Evolutionary conservation across 352 stramenopile genomes (phyloP), one percentile per base, ranked within the genome.

Genomic region (Phytophthora meadii): DNA sequence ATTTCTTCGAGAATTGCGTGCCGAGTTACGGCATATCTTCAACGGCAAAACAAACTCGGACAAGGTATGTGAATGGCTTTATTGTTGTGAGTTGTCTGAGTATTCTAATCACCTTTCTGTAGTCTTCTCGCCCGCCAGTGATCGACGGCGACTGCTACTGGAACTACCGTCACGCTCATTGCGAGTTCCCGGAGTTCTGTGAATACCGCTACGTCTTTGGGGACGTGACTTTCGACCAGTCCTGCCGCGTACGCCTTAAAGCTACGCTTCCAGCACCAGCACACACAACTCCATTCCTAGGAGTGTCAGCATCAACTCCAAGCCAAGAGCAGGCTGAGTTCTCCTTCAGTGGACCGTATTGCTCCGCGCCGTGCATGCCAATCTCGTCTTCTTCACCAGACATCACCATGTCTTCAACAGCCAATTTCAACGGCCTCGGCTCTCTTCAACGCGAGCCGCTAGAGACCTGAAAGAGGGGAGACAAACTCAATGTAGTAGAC

Each of bases 181-280:
- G 84, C 58, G 84, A 89, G 65, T 93, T 92, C 64, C 61, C 72
- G 7, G 76, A 86, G 54, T 92, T 90, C 53, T 94, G 87, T 57
- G 82, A 94, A 72, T 94, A 94, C 51, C 81, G 79, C 28, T 94
- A 93, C 62, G 73, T 80, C 52, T 94, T 94, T 51, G 84, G 84
- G 17, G 87, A 94, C 54, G 79, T 94, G 54, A 90, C 71, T 4
- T 77, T 94, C 42, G 87, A 94, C 49, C 87, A 94, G 57, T 94
- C 87, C 30, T 94, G 87, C 48, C 82, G 87, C 12, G 67, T 92
- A 54, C 76, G 79, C 5, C 49, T 52, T 24, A 63, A 80, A 48
- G 49, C 50, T n/a, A 96, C 60, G 15, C 61, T 73, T 42, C 65
- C 53, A 47, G 52, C 37, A 44, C 64, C 45, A 41, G 30, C 42